Conservation (phyloP, 345 rosid species). For the Syzygium aromaticum region DNA sequence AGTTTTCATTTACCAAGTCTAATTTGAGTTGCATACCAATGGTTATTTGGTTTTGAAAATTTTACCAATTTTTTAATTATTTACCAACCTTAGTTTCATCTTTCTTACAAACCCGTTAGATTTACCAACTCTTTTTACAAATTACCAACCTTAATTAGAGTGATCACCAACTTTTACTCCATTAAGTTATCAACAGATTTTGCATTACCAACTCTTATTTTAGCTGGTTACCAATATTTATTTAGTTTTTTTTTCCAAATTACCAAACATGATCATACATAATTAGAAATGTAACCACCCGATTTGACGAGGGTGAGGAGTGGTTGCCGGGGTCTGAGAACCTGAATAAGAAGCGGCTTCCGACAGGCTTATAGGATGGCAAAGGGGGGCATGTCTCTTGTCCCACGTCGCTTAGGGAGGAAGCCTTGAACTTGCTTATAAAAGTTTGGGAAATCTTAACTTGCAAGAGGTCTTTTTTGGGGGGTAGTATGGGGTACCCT, state of each 20-base stretch:
- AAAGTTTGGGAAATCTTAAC: no score
- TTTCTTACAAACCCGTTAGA: background rate
- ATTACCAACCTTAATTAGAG: background rate
- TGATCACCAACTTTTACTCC: background rate
- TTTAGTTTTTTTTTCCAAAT: background rate
- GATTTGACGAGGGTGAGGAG: no score
- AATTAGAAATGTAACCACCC: no score
- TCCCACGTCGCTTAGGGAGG: no score
- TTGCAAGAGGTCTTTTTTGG: no score
- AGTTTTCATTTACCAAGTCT: background rate
- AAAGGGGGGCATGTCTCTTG: no score
- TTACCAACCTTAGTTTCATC: background rate
- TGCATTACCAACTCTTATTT: background rate
- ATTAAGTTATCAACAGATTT: background rate
- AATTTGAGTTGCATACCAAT: background rate
- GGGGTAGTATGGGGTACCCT: no score
- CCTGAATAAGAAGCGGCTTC: no score
- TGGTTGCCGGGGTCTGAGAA: no score
- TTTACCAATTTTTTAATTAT: background rate
- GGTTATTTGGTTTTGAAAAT: background rate
- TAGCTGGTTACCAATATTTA: background rate
- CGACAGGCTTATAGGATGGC: no score
- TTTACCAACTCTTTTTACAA: background rate
- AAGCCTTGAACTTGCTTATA: no score
- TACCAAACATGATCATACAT: background rate